phyloP scores from a whole-genome alignment of 2,329 filamentous ascomycete genomes.

The Alternaria sp. region DNA sequence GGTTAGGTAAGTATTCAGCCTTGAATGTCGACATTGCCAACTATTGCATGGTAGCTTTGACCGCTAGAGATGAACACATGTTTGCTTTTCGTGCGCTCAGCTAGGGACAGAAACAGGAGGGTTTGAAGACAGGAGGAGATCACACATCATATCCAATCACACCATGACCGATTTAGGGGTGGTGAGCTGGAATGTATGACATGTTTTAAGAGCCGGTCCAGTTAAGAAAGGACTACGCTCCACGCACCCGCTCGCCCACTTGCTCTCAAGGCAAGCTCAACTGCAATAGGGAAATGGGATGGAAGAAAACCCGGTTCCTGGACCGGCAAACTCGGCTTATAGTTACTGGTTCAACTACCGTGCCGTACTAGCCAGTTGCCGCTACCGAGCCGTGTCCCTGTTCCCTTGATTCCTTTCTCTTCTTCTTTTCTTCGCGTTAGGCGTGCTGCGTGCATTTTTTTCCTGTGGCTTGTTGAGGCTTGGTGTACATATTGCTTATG shows the following conservation, averaged over 20 bases:
- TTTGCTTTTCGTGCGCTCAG: neutral
- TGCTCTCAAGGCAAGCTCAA: neutral
- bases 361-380: neutral
- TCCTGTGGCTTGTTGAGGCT: neutral
- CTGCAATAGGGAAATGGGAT: neutral
- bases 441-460: neutral
- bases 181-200: neutral
- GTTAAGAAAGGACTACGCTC: neutral
- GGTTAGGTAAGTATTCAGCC: neutral
- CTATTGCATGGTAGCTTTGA: neutral
- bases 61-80: neutral
- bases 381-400: neutral
- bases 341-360: neutral
- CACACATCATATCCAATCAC: neutral
- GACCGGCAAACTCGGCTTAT: constrained; percentile 1
- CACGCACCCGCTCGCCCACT: neutral
- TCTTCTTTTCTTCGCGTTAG: neutral
- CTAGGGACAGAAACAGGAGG: neutral
- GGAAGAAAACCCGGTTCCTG: neutral
- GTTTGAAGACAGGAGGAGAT: neutral
- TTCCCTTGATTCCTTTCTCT: neutral
- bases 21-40: neutral
- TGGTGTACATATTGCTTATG: neutral
- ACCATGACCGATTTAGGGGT: neutral
- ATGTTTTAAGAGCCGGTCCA: neutral